These are phyloP conservation scores for Podospora tetraspora DNA, from an alignment of 495 filamentous ascomycete species.

Conservation along the genomic window DNA sequence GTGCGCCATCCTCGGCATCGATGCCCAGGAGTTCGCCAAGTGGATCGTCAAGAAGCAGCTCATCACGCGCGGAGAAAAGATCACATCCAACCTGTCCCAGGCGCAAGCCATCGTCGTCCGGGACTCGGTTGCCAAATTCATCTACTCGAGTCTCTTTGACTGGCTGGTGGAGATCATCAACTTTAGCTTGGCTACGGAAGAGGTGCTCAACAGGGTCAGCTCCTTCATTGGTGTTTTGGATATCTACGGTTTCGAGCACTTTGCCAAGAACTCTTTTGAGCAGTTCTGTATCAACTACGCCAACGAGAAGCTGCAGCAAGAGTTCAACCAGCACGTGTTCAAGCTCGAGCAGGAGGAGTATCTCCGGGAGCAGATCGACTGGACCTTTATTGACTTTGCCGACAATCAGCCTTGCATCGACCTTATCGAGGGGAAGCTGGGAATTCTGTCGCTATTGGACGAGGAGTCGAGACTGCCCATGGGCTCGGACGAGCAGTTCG, in stretches of 20 bases:
- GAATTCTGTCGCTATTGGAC: constrained; percentile 85
- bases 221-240: constrained; percentile 99
- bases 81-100: constrained; percentile 90
- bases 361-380: constrained; percentile 92
- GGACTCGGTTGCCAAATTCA: constrained; percentile 97
- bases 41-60: constrained; percentile 99
- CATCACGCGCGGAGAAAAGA: constrained; percentile 94
- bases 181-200: constrained; percentile 78
- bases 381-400: constrained; percentile 99
- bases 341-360: constrained; percentile 99
- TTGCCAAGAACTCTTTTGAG: constrained; percentile 99
- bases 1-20: constrained; percentile 82
- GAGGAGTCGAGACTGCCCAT: constrained; percentile 96
- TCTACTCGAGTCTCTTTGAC: constrained; percentile 97
- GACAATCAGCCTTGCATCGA: constrained; percentile 99
- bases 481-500: constrained; percentile 96
- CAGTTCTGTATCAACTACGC: constrained; percentile 99
- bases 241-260: constrained; percentile 99
- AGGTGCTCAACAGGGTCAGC: constrained; percentile 71
- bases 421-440: constrained; percentile 93
- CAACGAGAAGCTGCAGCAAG: constrained; percentile 98
- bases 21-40: constrained; percentile 83
- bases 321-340: constrained; percentile 99
- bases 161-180: constrained; percentile 98
- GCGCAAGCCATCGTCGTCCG: constrained; percentile 92